Evolutionary conservation across 805 yeast genomes (phyloP).

Genomic region (Myxozyma udenii): DNA sequence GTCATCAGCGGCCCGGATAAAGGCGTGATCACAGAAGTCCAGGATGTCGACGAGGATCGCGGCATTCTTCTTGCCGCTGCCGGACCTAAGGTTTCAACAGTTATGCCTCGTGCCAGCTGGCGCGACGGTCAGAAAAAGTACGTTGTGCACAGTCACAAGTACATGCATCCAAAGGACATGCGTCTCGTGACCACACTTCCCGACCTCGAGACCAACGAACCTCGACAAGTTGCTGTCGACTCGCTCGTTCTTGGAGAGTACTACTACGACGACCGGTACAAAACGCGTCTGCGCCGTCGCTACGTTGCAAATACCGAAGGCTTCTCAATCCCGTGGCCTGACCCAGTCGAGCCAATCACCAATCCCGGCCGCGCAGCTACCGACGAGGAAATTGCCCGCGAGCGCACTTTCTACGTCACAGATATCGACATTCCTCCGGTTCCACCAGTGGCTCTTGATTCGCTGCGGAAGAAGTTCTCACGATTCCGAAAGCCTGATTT

Average conservation of each 20-base stretch:
- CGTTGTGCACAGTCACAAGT: slow-evolving; percentile 64
- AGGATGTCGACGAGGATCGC: slow-evolving; percentile 54
- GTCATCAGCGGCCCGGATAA: slow-evolving; percentile 63
- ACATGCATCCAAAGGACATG: slow-evolving; percentile 57
- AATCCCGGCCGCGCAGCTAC: slow-evolving; percentile 13
- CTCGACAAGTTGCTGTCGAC: slow-evolving; percentile 74
- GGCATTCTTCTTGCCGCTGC: slow-evolving; percentile 63
- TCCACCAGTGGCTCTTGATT: slow-evolving; percentile 61
- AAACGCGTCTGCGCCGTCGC: slow-evolving; percentile 72
- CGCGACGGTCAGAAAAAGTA: slow-evolving; percentile 67
- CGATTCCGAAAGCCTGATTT: slow-evolving; percentile 47
- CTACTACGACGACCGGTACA: slow-evolving; percentile 72
- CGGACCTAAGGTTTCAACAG: slow-evolving; percentile 59
- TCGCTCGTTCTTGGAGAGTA: slow-evolving; percentile 63
- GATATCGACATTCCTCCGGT: slow-evolving; percentile 64
- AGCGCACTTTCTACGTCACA: slow-evolving; percentile 71
- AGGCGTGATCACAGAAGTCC: slow-evolving; percentile 71
- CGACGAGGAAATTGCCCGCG: slow-evolving; percentile 35
- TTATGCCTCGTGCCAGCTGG: slow-evolving; percentile 74
- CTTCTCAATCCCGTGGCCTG: slow-evolving; percentile 84
- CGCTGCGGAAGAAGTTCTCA: slow-evolving; percentile 75
- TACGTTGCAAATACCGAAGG: slow-evolving; percentile 66
- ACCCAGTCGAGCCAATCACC: slow-evolving; percentile 52
- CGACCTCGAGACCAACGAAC: slow-evolving; percentile 54
- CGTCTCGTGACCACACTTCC: slow-evolving; percentile 75